A percentile compares a stretch with the other conserved stretches of the same genome.
Conservation (phyloP, 2,329 filamentous ascomycete genomes). For the Phoma sp. region DNA sequence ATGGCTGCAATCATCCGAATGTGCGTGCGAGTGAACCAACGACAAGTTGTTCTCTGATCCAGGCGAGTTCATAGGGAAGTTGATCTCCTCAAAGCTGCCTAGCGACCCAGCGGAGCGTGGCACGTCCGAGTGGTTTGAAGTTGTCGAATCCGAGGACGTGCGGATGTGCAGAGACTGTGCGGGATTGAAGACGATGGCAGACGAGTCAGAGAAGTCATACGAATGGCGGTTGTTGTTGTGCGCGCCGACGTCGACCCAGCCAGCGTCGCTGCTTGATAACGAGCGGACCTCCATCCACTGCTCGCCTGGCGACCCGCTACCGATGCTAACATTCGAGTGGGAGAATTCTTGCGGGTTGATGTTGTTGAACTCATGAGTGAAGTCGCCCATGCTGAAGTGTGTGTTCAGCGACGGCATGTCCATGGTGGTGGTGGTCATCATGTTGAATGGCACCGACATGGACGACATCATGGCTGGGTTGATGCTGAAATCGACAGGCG, state of each 20-base stretch:
- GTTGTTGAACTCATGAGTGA: conserved; percentile 70
- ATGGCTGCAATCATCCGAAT: conserved; percentile 37
- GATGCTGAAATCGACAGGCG: conserved; percentile 55
- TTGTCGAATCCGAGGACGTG: conserved; percentile 85
- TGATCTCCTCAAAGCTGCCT: conserved; percentile 80
- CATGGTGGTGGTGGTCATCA: conserved; percentile 52
- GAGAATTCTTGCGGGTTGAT: conserved; percentile 54
- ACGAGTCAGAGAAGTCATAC: conserved; percentile 67
- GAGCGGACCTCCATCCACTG: conserved; percentile 87
- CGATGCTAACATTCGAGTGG: conserved; percentile 46
- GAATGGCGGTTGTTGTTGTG: conserved; percentile 61
- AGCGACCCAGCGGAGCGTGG: conserved; percentile 66
- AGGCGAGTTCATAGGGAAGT: conserved; percentile 80
- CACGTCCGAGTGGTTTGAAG: conserved; percentile 71
- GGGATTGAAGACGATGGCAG: conserved; percentile 83
- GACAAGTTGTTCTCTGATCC: conserved; percentile 66
- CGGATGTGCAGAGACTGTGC: conserved; percentile 87
- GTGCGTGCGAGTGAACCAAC: conserved; percentile 27
- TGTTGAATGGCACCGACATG: conserved; percentile 51
- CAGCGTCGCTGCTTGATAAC: conserved; percentile 82
- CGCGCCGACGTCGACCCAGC: conserved; percentile 79
- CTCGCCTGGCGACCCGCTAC: conserved; percentile 72
- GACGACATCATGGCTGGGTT: conserved; percentile 51
- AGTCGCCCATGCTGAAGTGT: conserved; percentile 64
- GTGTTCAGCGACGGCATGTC: conserved; percentile 45